These are phyloP conservation scores for Agrocybe pediades DNA, from an alignment of 768 basidiomycete genomes.

Conservation along the genomic window DNA sequence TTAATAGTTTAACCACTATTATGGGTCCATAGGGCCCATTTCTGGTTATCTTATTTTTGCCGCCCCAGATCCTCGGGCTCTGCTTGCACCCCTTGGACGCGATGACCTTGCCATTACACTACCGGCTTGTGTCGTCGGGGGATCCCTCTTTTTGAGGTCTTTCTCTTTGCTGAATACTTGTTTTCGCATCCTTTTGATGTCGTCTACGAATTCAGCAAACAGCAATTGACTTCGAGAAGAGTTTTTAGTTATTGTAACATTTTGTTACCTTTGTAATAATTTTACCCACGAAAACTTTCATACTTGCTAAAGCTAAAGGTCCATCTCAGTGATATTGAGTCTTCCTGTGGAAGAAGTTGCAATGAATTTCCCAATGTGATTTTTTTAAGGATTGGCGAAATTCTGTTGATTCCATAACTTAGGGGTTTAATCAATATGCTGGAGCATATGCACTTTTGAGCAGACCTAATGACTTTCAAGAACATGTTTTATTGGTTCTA, in stretches of 20 bases:
- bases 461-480: too few relatives aligned
- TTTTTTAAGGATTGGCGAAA: too few relatives aligned
- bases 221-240: background rate
- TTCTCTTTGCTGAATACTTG: slow-evolving; percentile 20
- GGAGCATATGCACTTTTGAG: too few relatives aligned
- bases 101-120: slow-evolving; percentile 60
- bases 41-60: slow-evolving; percentile 57
- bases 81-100: slow-evolving; percentile 55
- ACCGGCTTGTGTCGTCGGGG: slow-evolving; percentile 62
- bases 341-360: too few relatives aligned
- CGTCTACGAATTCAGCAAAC: slow-evolving; percentile 21
- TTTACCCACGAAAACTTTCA: too few relatives aligned
- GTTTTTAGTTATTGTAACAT: background rate
- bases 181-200: slow-evolving; percentile 14
- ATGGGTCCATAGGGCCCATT: slow-evolving; percentile 56
- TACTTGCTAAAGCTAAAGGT: too few relatives aligned
- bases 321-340: too few relatives aligned
- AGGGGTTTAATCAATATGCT: too few relatives aligned
- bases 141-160: slow-evolving; percentile 32
- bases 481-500: too few relatives aligned
- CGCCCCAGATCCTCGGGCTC: slow-evolving; percentile 53
- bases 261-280: background rate
- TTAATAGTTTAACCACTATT: slow-evolving; percentile 80
- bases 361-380: too few relatives aligned
- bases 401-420: too few relatives aligned